Base-by-base conservation (phyloP, 1,139 yeast species). In the Scheffersomyces insectosa region DNA sequence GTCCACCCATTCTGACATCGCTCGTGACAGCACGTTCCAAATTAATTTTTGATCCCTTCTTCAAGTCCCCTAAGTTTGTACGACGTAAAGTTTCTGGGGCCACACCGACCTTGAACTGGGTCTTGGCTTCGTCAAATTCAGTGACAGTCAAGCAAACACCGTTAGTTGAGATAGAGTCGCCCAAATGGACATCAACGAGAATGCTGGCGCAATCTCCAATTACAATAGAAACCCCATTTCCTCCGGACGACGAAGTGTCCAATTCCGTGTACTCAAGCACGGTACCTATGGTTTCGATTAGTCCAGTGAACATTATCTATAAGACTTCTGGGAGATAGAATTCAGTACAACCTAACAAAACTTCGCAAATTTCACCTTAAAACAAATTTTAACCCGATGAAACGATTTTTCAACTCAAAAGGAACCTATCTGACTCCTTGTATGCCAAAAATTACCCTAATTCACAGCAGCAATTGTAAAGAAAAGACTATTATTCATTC, bases 131-230 rank as follows among this genome's bases (percentile, higher is more conserved):
- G 47, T 73, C 75, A 55, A 88, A 90, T 54, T 85, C 91, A 0
- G 96, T 90, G n/a, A 93, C 97, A 0, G 99, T 95, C 39, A 93
- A 73, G 63, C 99, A 93, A 0, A 84, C 85, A 11, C 99, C 99
- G 60, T 89, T 88, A 37, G 93, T 80, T 36, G 93, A 81, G 45
- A 93, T 95, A 9, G 96, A 88, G 65, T 93, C 99, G 6, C 99
- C 99, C 38, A 90, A 68, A 58, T 89, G 89, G 47, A 89, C 91
- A 61, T 93, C 99, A 0, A 60, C 75, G 12, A 93, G 72, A 34
- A 95, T 82, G 4, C 70, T 65, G 0, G 75, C 59, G 33, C 93
- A 88, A 47, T 87, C 82, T 2, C 74, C 72, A 39, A 93, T 79
- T 3, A 82, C 78, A 39, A 88, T 61, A 0, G 96, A 82, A 3